These are phyloP conservation scores for Ciborinia camelliae DNA, from an alignment of 2,329 filamentous ascomycete species.

Conservation along the genomic window DNA sequence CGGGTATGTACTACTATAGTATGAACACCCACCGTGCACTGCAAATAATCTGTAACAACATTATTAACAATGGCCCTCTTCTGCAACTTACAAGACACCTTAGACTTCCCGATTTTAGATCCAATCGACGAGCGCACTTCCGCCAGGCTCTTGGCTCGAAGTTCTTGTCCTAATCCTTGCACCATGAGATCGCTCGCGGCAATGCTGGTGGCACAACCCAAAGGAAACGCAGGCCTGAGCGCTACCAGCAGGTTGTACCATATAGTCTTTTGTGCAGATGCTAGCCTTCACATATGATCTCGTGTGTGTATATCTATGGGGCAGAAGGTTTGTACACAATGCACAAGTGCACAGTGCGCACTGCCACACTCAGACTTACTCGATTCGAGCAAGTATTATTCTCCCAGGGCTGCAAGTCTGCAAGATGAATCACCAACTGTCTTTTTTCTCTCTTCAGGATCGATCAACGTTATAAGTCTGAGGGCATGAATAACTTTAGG, in stretches of 20 bases:
- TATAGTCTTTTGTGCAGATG: constrained; percentile 5
- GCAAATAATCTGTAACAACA: neutral
- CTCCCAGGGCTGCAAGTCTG: neutral
- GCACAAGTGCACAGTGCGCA: too few relatives aligned
- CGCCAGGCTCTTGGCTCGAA: constrained; percentile 3
- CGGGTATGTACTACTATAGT: too few relatives aligned
- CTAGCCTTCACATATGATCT: neutral
- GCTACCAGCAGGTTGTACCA: neutral
- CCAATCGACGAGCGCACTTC: neutral
- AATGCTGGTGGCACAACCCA: neutral
- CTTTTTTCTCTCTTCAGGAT: too few relatives aligned
- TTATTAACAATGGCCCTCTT: neutral
- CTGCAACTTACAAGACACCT: neutral
- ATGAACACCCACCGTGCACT: constrained; percentile 11
- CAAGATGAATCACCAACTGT: constrained; percentile 1
- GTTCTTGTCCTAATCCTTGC: constrained; percentile 14
- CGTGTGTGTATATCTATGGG: neutral
- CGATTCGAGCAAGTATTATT: neutral
- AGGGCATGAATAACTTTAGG: neutral
- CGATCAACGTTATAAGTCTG: neutral
- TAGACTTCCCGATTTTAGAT: constrained; percentile 6
- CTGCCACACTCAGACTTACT: neutral
- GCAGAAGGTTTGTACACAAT: constrained; percentile 10
- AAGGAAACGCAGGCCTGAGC: neutral
- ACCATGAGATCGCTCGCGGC: constrained; percentile 13